Evolutionary conservation across 805 yeast genomes (phyloP), one percentile per base, ranked within the genome.

Genomic region (Saturnispora mendoncae): DNA sequence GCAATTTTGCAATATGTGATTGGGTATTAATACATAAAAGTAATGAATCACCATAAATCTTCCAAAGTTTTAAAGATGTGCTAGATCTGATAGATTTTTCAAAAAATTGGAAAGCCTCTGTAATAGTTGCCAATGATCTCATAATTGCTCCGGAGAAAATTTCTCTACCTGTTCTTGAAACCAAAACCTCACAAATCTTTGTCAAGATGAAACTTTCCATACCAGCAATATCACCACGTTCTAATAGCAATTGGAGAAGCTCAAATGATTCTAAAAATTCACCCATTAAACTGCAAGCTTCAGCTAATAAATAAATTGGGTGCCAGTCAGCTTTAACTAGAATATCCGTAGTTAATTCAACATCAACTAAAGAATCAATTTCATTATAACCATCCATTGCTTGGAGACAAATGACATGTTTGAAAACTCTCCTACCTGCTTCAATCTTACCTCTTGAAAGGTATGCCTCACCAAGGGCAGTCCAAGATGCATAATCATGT

Each of bases 401-500:
- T 25, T 74, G 72, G 5, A 81, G 50, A 29, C 68, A 68, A 34
- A 76, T 53, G 0, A 88, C 85, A 44, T 77, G 78, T 24, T 66
- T 67, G 51, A 87, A 83, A 1, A 92, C 97, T 58, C 84, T 87
- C 8, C 74, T 67, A 0, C 95, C 85, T 2, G 97, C 94, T 42
- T 84, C 88, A 33, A 80, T 65, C 46, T 95, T 70, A 2, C 98
- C 98, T 58, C 92, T 76, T 20, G 78, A 74, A 41, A 72, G 67
- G 58, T 92, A 92, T 0, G 96, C 90, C 57, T 92, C 97, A n/a
- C 98, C 98, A n/a, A 92, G 65, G 1, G 96, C 96, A 23, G 83
- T 67, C 97, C 97, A 90, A 2, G 95, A 80, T 48, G 84, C 80
- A 2, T 74, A 57, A 59, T 92, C 97, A 40, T 54, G 48, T 0